Percentiles rank a stretch among this genome's conserved stretches.
phyloP scores from a whole-genome alignment of 352 stramenopile species.

The Globisporangium canariense region DNA sequence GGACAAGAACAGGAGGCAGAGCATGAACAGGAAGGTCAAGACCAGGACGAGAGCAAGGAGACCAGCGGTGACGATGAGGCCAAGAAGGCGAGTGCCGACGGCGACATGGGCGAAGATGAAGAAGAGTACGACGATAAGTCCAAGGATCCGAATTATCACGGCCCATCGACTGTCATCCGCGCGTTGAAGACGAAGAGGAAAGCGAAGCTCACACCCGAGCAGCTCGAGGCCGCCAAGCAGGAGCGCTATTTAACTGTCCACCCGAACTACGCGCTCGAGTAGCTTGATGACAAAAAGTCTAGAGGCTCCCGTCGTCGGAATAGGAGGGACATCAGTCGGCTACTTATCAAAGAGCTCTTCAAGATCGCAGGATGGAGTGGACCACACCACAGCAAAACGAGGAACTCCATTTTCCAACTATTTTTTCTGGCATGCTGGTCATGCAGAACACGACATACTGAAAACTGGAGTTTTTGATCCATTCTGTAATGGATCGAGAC shows the following conservation, averaged over 20 bases:
- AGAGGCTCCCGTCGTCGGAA: neutral
- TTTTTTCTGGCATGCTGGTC: neutral
- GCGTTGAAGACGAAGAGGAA: conserved; percentile 25
- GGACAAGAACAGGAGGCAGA: conserved; percentile 11
- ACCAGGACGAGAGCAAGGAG: conserved; percentile 1
- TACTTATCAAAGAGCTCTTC: too few relatives aligned
- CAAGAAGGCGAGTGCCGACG: neutral
- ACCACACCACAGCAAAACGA: too few relatives aligned
- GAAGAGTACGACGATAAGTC: conserved; percentile 8
- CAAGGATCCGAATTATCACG: neutral
- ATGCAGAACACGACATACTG: neutral
- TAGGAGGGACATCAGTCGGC: neutral
- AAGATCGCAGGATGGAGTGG: too few relatives aligned
- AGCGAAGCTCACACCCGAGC: conserved; percentile 32
- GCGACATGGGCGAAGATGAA: conserved; percentile 22
- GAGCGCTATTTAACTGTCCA: conserved; percentile 77
- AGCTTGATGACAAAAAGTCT: conserved; percentile 4
- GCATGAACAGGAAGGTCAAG: conserved; percentile 3
- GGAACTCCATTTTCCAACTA: neutral
- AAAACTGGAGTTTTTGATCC: neutral
- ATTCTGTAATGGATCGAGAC: too few relatives aligned
- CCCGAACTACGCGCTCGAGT: conserved; percentile 78
- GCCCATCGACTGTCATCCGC: neutral
- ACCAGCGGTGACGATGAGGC: conserved; percentile 23
- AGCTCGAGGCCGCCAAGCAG: conserved; percentile 59